Evolutionary conservation across 345 rosid species (phyloP), one percentile per base, ranked within the genome.

Genomic region (Fremontodendron californicum): DNA sequence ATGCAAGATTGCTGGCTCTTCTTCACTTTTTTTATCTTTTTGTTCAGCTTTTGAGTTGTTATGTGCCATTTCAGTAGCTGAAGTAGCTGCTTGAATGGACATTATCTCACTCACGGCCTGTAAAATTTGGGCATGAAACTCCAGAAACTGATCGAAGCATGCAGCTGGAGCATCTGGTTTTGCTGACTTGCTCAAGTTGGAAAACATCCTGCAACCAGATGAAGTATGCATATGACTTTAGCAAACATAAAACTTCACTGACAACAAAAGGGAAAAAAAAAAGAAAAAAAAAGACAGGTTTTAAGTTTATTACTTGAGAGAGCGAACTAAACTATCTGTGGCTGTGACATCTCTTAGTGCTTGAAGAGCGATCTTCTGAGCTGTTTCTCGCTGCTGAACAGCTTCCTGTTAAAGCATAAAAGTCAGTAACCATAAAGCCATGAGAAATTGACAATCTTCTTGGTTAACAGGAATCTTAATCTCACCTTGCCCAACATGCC

Each of bases 261-360:
- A n/a, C n/a, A n/a, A n/a, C n/a, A n/a, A n/a, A n/a, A n/a, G 18
- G 1, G 6, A 35, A 13, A 2, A 18, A 21, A 46, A 57, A 3
- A 40, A 16, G n/a, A n/a, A n/a, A n/a, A n/a, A n/a, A n/a, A 6
- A 4, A 0, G 69, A 25, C 25, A 3, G 96, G 94, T 31, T 4
- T 39, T 55, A 63, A n/a, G n/a, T n/a, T n/a, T n/a, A 29, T 19
- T 91, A 93, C 98, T 86, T 96, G 80, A 93, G 91, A 80, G 88
- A 88, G 65, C 95, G 89, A 71, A 93, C 92, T 45, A 91, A 51
- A 57, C 81, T 87, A 73, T 93, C 98, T 0, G 90, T 86, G 1
- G 92, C 90, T 66, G 91, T 77, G 77, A 94, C 97, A 6, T 93
- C 98, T 86, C 94, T 85, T 33, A 93, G 84, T 6, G 98, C 98